phyloP scores from a whole-genome alignment of 352 stramenopile species.

The Phytophthora kernoviae region DNA sequence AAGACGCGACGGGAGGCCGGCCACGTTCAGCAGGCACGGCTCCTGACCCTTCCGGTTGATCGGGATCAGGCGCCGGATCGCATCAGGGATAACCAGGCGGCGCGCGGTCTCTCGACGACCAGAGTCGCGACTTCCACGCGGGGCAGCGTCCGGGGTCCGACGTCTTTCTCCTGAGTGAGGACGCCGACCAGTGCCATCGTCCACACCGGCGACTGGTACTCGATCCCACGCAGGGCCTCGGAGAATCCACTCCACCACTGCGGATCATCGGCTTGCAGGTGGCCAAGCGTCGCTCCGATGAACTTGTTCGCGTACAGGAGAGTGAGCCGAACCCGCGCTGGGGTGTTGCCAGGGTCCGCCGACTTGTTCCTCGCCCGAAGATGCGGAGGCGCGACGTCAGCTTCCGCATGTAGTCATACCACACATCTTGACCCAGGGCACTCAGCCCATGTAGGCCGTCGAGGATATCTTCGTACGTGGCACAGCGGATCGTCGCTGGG shows the following conservation, averaged over 20 bases:
- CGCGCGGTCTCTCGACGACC: neutral
- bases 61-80: neutral
- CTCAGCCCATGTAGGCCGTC: constrained; percentile 7
- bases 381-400: neutral
- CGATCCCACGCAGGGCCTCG: constrained; percentile 3
- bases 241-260: constrained; percentile 2
- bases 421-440: constrained; percentile 5
- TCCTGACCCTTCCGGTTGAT: constrained; percentile 3
- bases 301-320: constrained; percentile 12
- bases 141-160: neutral
- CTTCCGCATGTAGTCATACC: constrained; percentile 18
- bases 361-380: constrained; percentile 25
- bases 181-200: constrained; percentile 9
- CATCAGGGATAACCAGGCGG: constrained; percentile 1
- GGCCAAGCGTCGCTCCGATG: neutral
- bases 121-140: neutral
- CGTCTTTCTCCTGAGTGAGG: constrained; percentile 2
- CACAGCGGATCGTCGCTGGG: neutral
- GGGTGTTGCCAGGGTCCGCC: neutral
- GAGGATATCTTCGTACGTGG: constrained; percentile 17
- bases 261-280: neutral
- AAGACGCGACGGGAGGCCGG: neutral
- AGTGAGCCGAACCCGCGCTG: neutral
- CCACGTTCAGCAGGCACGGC: constrained; percentile 5
- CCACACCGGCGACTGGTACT: constrained; percentile 13